These are phyloP conservation scores for Cercospora brassicicola DNA, from an alignment of 2,329 filamentous ascomycete species.

Conservation along the genomic window DNA sequence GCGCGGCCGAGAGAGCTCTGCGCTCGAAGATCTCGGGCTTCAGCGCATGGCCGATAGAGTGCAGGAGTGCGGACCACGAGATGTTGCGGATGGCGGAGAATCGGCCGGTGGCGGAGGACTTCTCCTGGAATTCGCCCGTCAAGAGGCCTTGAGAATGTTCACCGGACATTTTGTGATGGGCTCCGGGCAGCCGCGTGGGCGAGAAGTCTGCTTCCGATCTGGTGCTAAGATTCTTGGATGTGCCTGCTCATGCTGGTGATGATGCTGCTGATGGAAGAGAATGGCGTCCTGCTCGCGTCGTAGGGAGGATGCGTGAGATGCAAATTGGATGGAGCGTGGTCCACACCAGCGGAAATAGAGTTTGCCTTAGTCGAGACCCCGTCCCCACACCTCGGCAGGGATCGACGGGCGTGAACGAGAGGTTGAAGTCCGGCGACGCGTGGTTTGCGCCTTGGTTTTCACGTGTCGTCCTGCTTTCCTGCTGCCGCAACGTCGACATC, in stretches of 20 bases:
- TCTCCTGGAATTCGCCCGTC: slow-evolving; percentile 14
- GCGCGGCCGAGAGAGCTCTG: slow-evolving; percentile 9
- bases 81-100: slow-evolving; percentile 3
- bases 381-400: slow-evolving; percentile 5
- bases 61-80: slow-evolving; percentile 5
- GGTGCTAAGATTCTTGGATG: not conserved
- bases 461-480: not conserved
- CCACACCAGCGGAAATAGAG: not conserved
- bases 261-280: not conserved
- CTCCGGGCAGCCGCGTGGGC: not conserved
- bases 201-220: not conserved
- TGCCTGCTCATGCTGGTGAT: slow-evolving; percentile 7
- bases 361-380: not conserved
- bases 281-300: not conserved
- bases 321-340: slow-evolving; percentile 4
- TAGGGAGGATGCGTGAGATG: not conserved
- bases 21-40: slow-evolving; percentile 23
- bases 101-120: slow-evolving; percentile 6
- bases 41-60: slow-evolving; percentile 6
- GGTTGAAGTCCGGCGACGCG: slow-evolving; percentile 2
- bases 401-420: not conserved
- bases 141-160: slow-evolving; percentile 11
- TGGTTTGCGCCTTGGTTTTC: not conserved
- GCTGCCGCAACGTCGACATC: not conserved
- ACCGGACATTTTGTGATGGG: slow-evolving; percentile 7